Percentiles rank a stretch among this genome's conserved stretches.
These are phyloP conservation scores for Scheffersomyces lignicola DNA, from an alignment of 1,139 yeast genomes.

Conservation along the genomic window DNA sequence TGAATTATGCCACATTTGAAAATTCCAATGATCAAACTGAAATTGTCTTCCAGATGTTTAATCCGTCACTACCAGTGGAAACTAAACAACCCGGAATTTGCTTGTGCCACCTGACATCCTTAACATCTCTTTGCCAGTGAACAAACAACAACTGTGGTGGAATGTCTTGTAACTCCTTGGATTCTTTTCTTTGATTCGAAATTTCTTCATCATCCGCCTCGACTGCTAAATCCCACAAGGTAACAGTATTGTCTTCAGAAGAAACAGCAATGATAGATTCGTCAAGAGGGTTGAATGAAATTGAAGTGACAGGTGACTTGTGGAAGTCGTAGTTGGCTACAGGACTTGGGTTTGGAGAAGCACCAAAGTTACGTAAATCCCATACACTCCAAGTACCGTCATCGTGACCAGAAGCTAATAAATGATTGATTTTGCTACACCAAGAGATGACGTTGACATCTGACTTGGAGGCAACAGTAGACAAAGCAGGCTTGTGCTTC, in stretches of 20 bases:
- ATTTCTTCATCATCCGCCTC: constrained; percentile 97
- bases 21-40: constrained; percentile 53
- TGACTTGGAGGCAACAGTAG: constrained; percentile 76
- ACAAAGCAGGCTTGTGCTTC: constrained; percentile 86
- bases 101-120: constrained; percentile 96
- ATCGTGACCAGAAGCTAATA: constrained; percentile 95
- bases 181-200: constrained; percentile 69
- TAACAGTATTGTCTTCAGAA: constrained; percentile 94
- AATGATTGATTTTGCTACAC: constrained; percentile 83
- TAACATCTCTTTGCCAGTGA: constrained; percentile 97
- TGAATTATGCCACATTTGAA: neutral
- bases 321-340: constrained; percentile 96
- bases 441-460: constrained; percentile 96
- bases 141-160: constrained; percentile 96
- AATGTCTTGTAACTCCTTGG: constrained; percentile 79
- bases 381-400: constrained; percentile 98
- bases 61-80: constrained; percentile 94
- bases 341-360: constrained; percentile 59
- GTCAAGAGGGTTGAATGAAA: constrained; percentile 92
- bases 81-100: constrained; percentile 96
- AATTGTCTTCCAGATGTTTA: constrained; percentile 94
- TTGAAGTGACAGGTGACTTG: constrained; percentile 87
- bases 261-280: constrained; percentile 95
- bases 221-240: constrained; percentile 95
- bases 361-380: constrained; percentile 89